Evolutionary conservation across 2,329 filamentous ascomycete genomes (phyloP).

Genomic region (Cordyceps cicadae): DNA sequence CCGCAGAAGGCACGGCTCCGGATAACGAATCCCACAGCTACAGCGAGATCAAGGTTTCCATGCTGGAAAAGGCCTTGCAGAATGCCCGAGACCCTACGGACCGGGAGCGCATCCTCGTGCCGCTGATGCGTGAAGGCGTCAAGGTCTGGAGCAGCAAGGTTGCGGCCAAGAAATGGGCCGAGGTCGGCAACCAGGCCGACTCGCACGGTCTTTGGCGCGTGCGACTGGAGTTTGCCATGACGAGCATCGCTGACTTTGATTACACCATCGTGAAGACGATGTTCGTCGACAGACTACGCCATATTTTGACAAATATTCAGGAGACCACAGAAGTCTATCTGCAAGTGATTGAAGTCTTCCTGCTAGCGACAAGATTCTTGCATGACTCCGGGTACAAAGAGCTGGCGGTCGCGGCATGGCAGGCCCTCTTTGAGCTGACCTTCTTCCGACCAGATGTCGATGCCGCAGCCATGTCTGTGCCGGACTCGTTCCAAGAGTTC

Average conservation of each 20-base stretch:
- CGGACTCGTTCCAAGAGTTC: slow-evolving; percentile 56
- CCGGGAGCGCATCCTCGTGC: slow-evolving; percentile 54
- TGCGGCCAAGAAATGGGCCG: slow-evolving; percentile 57
- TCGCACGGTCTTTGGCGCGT: slow-evolving; percentile 60
- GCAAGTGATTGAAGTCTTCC: slow-evolving; percentile 56
- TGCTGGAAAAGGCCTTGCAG: slow-evolving; percentile 69
- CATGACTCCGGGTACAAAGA: slow-evolving; percentile 72
- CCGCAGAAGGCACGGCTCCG: slow-evolving; percentile 36
- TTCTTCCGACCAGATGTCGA: slow-evolving; percentile 46
- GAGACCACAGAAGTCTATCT: slow-evolving; percentile 5
- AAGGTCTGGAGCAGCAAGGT: slow-evolving; percentile 62
- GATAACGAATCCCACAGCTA: slow-evolving; percentile 58
- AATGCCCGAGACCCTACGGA: slow-evolving; percentile 39
- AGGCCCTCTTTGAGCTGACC: slow-evolving; percentile 66
- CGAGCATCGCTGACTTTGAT: slow-evolving; percentile 55
- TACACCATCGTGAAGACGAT: slow-evolving; percentile 57
- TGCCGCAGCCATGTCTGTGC: slow-evolving; percentile 15
- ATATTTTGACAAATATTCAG: slow-evolving; percentile 9
- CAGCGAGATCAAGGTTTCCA: slow-evolving; percentile 69
- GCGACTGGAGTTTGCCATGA: slow-evolving; percentile 66
- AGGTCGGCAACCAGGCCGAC: slow-evolving; percentile 23
- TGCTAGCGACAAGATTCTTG: slow-evolving; percentile 66
- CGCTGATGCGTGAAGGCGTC: slow-evolving; percentile 65
- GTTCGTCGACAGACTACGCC: slow-evolving; percentile 44
- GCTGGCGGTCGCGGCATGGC: slow-evolving; percentile 71